Evolutionary conservation across 1,284 basidiomycete species (phyloP).

Genomic region (Ustanciosporium gigantosporum): DNA sequence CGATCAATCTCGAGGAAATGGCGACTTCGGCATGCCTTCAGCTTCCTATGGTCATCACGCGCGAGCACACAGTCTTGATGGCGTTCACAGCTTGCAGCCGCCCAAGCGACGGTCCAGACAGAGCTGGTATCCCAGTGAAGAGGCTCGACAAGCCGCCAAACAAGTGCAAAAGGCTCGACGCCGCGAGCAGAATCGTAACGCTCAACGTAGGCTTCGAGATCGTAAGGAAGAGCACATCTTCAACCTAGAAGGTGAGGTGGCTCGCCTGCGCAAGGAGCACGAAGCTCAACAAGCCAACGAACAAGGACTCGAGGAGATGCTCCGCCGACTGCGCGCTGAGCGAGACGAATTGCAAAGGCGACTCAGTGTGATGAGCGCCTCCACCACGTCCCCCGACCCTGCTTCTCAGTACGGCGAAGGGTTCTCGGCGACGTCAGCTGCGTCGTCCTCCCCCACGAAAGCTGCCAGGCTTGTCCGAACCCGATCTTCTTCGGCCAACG

Average conservation of each 20-base stretch:
- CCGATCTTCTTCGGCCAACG: neutral
- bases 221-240: constrained; percentile 31
- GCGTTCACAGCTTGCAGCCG: constrained; percentile 1
- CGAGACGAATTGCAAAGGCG: constrained; percentile 2
- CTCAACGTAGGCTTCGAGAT: constrained; percentile 19
- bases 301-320: constrained; percentile 12
- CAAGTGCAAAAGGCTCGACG: constrained; percentile 14
- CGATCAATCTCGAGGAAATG: too few relatives aligned
- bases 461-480: too few relatives aligned
- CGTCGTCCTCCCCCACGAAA: neutral
- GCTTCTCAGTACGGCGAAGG: too few relatives aligned
- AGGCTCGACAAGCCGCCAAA: constrained; percentile 22
- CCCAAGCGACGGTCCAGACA: neutral
- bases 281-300: constrained; percentile 2
- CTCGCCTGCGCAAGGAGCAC: constrained; percentile 1
- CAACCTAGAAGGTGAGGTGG: constrained; percentile 24
- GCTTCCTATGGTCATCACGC: too few relatives aligned
- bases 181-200: constrained; percentile 28
- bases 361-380: neutral
- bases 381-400: neutral
- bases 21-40: too few relatives aligned
- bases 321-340: constrained; percentile 13
- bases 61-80: neutral
- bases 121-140: constrained; percentile 4
- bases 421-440: too few relatives aligned